Base-by-base conservation (phyloP, 306 rosid species). In the Vigna hirtella region DNA sequence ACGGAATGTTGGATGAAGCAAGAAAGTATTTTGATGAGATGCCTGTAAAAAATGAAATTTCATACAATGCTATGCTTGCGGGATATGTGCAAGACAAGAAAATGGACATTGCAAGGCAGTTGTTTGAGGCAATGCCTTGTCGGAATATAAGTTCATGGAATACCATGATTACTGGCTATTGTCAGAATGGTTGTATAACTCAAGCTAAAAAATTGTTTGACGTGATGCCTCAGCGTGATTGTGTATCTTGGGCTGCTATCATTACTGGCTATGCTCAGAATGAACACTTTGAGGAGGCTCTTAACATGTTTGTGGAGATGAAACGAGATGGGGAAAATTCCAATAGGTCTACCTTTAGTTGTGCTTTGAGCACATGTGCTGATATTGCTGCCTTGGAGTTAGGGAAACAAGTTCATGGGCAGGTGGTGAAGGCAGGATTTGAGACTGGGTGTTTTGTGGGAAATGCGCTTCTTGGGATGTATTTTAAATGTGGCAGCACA, bases 391-490 rank as follows among this genome's bases (percentile, higher is more conserved):
- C 96, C 56, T 79, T 92, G 67, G 97, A 88, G 83, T 76, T 90
- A n/a, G 97, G 96, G 76, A 87, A 88, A 87, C 96, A 90, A 80
- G 83, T 92, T 79, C 96, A 92, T 69, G 96, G 91, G n/a, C 86
- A 81, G 66, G 79, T 76, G 18, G 86, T 87, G 42, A 92, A 90
- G 88, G 85, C 89, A 12, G 97, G 97, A 67, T 89, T 74, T 40
- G 91, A 78, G 81, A 80, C 81, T 10, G 92, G 92, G 52, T 87
- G 90, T 76, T 87, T 83, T 38, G 96, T 89, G 68, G 96, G 93
- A 47, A 92, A 92, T 90, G 96, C 96, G 66, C 96, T 92, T 77
- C 88, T 92, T 69, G 96, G 81, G 56, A 90, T 90, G 97, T 92
- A 92, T 67, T 85, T 89, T 77, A 92, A 89, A 81, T 92, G 96